Conservation (phyloP, 139 green algal species). For the Tetraselmis chui region DNA sequence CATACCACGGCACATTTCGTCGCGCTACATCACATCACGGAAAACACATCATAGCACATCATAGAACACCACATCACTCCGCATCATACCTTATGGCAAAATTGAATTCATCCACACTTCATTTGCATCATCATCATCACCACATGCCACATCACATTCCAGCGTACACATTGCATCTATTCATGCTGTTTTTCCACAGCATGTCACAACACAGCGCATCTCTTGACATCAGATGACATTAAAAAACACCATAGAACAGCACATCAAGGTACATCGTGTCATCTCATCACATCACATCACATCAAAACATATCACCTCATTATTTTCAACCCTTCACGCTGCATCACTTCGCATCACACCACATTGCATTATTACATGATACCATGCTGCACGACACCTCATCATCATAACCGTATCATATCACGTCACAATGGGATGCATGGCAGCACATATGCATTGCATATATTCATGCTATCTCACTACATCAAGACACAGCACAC, state of each 20-base stretch:
- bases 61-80: not conserved
- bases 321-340: too few species aligned
- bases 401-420: slow-evolving; percentile 1
- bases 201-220: not conserved
- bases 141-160: not conserved
- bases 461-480: slow-evolving; percentile 12
- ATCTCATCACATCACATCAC: not conserved
- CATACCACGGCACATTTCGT: too few species aligned
- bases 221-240: not conserved
- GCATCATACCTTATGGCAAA: not conserved
- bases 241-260: not conserved
- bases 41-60: too few species aligned
- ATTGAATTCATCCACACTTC: not conserved
- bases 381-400: not conserved
- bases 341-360: slow-evolving; percentile 1
- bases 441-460: too few species aligned
- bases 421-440: too few species aligned
- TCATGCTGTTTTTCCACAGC: too few species aligned
- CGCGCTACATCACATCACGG: too few species aligned
- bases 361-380: not conserved
- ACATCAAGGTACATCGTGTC: not conserved
- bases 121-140: not conserved
- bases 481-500: slow-evolving; percentile 18
- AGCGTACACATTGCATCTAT: too few species aligned
- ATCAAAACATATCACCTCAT: not conserved